These are phyloP conservation scores for Logfia minima DNA, from an alignment of 129 eudicot genomes.

Conservation along the genomic window DNA sequence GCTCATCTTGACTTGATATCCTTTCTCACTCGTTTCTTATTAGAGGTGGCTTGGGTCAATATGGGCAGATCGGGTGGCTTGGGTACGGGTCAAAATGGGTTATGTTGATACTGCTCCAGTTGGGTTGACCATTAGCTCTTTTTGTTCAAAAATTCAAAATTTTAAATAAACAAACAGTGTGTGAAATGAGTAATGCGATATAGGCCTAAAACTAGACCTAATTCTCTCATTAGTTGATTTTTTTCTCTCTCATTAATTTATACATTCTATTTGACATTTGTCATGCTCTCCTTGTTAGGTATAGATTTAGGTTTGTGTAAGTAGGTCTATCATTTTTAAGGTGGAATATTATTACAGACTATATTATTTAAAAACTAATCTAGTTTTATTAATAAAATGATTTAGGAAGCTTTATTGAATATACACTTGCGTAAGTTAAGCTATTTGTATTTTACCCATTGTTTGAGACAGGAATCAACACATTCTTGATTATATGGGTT, in stretches of 20 bases:
- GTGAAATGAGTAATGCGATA: not conserved
- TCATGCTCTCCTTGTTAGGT: too few species aligned
- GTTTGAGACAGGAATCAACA: not conserved
- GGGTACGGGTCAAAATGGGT: not conserved
- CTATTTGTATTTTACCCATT: not conserved
- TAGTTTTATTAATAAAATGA: not conserved
- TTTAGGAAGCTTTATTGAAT: not conserved
- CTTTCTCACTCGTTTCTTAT: slow-evolving; percentile 35
- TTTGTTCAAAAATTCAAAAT: not conserved
- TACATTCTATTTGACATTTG: too few species aligned
- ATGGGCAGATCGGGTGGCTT: not conserved
- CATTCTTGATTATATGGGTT: not conserved
- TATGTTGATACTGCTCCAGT: not conserved
- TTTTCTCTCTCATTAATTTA: too few species aligned
- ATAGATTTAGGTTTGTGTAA: too few species aligned
- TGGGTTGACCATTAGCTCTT: not conserved
- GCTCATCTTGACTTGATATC: slow-evolving; percentile 94
- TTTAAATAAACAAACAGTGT: not conserved
- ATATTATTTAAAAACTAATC: not conserved
- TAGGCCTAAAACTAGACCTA: too few species aligned
- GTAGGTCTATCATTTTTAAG: too few species aligned
- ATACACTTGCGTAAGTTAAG: not conserved
- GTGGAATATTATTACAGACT: not conserved
- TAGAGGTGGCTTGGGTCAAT: not conserved
- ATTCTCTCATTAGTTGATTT: too few species aligned